phyloP scores from a whole-genome alignment of 768 basidiomycete species.

The Termitomyces sp. region DNA sequence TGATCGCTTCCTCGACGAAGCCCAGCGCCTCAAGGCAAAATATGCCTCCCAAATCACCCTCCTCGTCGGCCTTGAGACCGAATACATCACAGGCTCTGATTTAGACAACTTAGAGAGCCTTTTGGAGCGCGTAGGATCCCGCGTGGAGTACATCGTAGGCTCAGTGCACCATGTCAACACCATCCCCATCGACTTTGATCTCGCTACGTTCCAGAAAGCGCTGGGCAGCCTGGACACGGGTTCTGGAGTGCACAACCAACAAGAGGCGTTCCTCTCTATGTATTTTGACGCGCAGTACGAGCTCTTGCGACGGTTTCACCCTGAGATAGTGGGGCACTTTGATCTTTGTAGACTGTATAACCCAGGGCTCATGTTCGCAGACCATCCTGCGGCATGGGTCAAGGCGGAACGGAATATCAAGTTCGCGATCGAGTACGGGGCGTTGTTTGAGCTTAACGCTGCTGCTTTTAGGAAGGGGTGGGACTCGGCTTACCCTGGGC shows the following conservation, averaged over 20 bases:
- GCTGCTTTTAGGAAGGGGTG: constrained; percentile 93
- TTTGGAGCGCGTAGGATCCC: constrained; percentile 38
- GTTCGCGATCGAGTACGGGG: constrained; percentile 75
- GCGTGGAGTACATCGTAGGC: constrained; percentile 87
- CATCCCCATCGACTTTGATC: constrained; percentile 91
- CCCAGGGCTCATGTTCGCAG: constrained; percentile 52
- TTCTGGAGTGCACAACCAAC: constrained; percentile 10
- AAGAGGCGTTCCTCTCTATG: constrained; percentile 46
- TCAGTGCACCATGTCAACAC: constrained; percentile 87
- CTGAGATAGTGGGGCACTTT: constrained; percentile 90
- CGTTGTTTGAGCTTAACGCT: constrained; percentile 89
- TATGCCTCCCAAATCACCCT: constrained; percentile 69
- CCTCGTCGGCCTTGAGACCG: constrained; percentile 90
- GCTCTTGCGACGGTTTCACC: constrained; percentile 64
- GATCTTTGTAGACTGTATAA: constrained; percentile 88
- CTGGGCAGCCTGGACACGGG: constrained; percentile 34
- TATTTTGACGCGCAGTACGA: constrained; percentile 88
- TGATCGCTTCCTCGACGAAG: constrained; percentile 68
- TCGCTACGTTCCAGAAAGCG: constrained; percentile 58
- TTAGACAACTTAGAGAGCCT: constrained; percentile 50
- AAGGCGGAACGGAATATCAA: constrained; percentile 72
- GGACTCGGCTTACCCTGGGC: constrained; percentile 77
- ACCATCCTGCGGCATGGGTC: constrained; percentile 54
- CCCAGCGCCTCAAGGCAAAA: constrained; percentile 60
- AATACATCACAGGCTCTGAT: constrained; percentile 71